A percentile compares a stretch with the other conserved stretches of the same genome.
Evolutionary conservation across 257 asterid species (phyloP).

Genomic region (Jasminum sambac): DNA sequence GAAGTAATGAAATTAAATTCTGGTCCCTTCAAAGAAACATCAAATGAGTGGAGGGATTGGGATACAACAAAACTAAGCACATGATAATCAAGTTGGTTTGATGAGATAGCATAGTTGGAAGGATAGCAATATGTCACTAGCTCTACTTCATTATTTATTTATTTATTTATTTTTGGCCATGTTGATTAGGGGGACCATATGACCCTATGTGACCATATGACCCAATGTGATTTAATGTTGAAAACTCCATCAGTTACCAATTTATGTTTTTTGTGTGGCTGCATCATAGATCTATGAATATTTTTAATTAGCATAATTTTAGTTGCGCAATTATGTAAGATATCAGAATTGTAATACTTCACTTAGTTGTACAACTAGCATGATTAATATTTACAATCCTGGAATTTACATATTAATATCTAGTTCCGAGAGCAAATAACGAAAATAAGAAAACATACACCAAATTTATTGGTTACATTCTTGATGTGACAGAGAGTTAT

Average conservation of each 20-base stretch:
- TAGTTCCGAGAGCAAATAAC: background rate
- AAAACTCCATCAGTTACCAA: background rate
- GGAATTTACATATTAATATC: background rate
- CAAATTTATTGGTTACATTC: background rate
- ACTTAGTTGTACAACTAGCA: too few relatives aligned
- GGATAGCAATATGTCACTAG: conserved; percentile 31
- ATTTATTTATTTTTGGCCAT: background rate
- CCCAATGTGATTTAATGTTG: background rate
- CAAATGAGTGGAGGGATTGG: background rate
- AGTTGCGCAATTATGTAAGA: too few relatives aligned
- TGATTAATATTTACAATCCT: background rate
- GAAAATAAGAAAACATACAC: background rate
- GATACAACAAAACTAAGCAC: conserved; percentile 19
- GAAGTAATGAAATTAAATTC: background rate
- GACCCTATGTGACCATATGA: conserved; percentile 4
- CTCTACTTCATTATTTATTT: too few relatives aligned
- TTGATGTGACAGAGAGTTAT: background rate
- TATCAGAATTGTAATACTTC: too few relatives aligned
- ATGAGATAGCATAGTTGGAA: conserved; percentile 26
- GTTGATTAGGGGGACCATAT: conserved; percentile 14
- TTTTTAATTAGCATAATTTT: background rate
- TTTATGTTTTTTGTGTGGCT: background rate
- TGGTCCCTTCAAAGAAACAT: background rate
- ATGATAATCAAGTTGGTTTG: conserved; percentile 19
- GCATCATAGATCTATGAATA: background rate